Evolutionary conservation across 371 early-diverging fungal species (phyloP), one percentile per base, ranked within the genome.

Genomic region (Rhizopus microsporus): DNA sequence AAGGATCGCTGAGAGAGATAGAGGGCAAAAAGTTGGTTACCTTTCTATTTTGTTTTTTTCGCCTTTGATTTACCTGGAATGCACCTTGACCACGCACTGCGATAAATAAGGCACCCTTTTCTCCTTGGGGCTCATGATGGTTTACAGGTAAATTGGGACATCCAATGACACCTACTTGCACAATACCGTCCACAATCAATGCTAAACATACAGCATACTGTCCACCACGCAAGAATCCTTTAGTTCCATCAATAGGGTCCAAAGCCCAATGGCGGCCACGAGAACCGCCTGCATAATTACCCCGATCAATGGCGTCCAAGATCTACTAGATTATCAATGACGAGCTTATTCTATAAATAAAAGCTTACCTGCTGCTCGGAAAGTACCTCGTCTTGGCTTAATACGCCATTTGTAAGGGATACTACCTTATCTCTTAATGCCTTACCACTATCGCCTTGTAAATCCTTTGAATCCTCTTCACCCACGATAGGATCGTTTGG

Each of bases 201-300:
- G 97, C 96, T 40, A 98, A 79, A 63, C 98, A 97, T 4, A 98
- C 94, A 0, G 98, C 98, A 74, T 84, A 98, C 82, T 98, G 99
- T 54, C 92, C 97, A 48, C 97, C 97, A 56, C 99, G 87, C 65
- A 98, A 75, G 68, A 97, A 98, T 6, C 99, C 99, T 71, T 91
- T 91, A 31, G 93, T 93, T 23, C 93, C 94, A 70, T 95, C 98
- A 68, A 98, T 93, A 4, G 98, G 98, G 71, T 98, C 98, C 57
- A 98, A 78, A 13, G 96, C 93, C 98, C 98, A 98, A 81, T 84
- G 83, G 56, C 96, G 85, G 9, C 95, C 96, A 35, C 74, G 67
- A 1, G 89, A 35, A 5, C 95, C 95, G 38, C 96, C 96, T 10
- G 70, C 81, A 74, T 85, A 90, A 47, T 83, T 86, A 12, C 97